Evolutionary conservation across 768 basidiomycete species (phyloP), one percentile per base, ranked within the genome.

Genomic region (Chalciporus piperatus): DNA sequence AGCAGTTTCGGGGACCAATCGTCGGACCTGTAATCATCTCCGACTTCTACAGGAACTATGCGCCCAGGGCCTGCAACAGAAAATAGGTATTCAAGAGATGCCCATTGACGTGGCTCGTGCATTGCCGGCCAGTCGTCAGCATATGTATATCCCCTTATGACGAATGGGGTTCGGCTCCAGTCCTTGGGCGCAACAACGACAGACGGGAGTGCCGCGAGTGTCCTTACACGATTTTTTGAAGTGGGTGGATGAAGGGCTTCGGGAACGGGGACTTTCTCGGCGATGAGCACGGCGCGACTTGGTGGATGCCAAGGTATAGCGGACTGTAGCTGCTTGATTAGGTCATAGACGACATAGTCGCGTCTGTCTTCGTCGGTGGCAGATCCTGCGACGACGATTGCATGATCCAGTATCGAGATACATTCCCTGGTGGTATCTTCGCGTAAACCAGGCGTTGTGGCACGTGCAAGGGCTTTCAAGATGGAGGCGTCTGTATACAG

Each of bases 1-100:
- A 97, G 81, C 48, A 98, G 73, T 57, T 71, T 70, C 66, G 96
- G 96, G 1, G 78, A 78, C 97, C 97, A 99, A 41, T 81, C 80
- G 19, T 81, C 79, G 11, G 75, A 71, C 25, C 90, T 83, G 68
- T 98, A 98, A 63, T 94, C 88, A 30, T 70, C 67, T 13, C 96
- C 96, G 16, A 97, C 71, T 69, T 98, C 96, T 7, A 98, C 85
- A 6, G 96, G 97, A 1, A 98, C 87, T 5, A 91, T 71, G 19
- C 97, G 79, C 2, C 89, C 94, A 39, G 80, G 81, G 13, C 97
- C 97, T 2, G 87, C 81, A 1, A 84, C 72, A 4, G 74, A 72
- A 13, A 76, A 76, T 1, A 99, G 78, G 64, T 99, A 98, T 3
- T 72, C 65, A 6, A 75, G 69, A 16, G 82, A 86, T 11, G 67